A percentile compares a stretch with the other conserved stretches of the same genome.
phyloP scores from a whole-genome alignment of 108 stramenopile species.

The Conticribra weissflogii region DNA sequence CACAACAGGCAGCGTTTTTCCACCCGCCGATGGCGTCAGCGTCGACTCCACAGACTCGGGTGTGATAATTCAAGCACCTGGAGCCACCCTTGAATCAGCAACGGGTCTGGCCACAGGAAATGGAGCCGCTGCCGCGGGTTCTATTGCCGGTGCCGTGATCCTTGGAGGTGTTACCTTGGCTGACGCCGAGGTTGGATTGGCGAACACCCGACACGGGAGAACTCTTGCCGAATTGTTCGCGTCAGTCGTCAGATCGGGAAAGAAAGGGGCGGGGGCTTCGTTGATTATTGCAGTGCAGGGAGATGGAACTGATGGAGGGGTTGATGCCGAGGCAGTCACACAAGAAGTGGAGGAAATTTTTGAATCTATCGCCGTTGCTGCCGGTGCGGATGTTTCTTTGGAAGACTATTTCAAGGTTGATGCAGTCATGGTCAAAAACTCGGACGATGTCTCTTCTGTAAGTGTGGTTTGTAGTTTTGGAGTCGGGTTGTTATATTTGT shows the following conservation, averaged over 20 bases:
- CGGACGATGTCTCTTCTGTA: slow-evolving; percentile 55
- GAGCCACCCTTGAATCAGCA: slow-evolving; percentile 65
- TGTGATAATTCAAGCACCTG: slow-evolving; percentile 42
- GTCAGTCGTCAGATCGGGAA: slow-evolving; percentile 29
- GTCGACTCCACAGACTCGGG: slow-evolving; percentile 5
- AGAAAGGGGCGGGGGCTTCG: slow-evolving; percentile 15
- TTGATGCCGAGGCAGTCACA: slow-evolving; percentile 37
- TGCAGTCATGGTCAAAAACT: slow-evolving; percentile 42
- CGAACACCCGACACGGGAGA: slow-evolving; percentile 70
- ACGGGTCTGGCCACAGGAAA: slow-evolving; percentile 39
- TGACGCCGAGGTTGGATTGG: slow-evolving; percentile 73
- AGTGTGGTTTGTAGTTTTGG: slow-evolving; percentile 9
- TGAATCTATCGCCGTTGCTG: slow-evolving; percentile 63
- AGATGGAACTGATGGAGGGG: slow-evolving; percentile 26
- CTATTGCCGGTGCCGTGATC: slow-evolving; percentile 61
- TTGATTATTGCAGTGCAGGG: slow-evolving; percentile 62
- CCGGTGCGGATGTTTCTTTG: slow-evolving; percentile 38
- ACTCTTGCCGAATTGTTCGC: slow-evolving; percentile 80
- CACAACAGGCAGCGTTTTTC: slow-evolving; percentile 44
- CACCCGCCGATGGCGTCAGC: neutral
- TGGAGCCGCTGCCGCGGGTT: slow-evolving; percentile 60
- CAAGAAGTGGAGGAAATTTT: slow-evolving; percentile 61
- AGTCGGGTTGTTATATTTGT: neutral
- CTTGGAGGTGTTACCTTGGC: slow-evolving; percentile 76
- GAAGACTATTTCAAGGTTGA: slow-evolving; percentile 60